These are phyloP conservation scores for Fusarium penzigii DNA, from an alignment of 2,329 filamentous ascomycete species.

Conservation along the genomic window DNA sequence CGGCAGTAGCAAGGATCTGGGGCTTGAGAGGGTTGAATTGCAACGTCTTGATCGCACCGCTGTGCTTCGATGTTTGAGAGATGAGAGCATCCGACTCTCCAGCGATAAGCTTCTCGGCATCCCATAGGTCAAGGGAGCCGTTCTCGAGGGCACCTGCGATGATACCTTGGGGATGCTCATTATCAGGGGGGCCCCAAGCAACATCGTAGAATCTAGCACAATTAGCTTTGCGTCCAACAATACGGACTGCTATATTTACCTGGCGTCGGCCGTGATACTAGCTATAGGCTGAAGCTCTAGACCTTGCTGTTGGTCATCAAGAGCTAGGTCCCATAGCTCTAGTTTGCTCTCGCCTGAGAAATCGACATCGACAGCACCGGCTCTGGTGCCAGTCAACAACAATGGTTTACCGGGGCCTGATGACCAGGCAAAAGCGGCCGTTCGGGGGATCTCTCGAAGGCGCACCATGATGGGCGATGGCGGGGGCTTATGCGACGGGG, in stretches of 20 bases:
- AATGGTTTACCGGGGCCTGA: slow-evolving; percentile 76
- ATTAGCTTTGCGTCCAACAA: slow-evolving; percentile 18
- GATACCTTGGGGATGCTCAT: slow-evolving; percentile 78
- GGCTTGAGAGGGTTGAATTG: slow-evolving; percentile 95
- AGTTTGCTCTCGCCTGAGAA: slow-evolving; percentile 97
- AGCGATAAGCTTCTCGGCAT: slow-evolving; percentile 69
- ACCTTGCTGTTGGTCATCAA: slow-evolving; percentile 74
- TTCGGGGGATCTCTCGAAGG: slow-evolving; percentile 93
- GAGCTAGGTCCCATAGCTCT: slow-evolving; percentile 90
- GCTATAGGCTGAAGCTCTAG: slow-evolving; percentile 84
- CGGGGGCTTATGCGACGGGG: slow-evolving; percentile 30
- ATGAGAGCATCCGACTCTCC: slow-evolving; percentile 73
- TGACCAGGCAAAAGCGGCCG: slow-evolving; percentile 97
- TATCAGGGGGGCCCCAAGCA: slow-evolving; percentile 84
- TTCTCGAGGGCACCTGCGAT: slow-evolving; percentile 96
- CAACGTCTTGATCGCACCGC: slow-evolving; percentile 86
- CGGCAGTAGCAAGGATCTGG: slow-evolving; percentile 88
- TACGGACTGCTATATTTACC: slow-evolving; percentile 52
- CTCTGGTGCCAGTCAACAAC: slow-evolving; percentile 89
- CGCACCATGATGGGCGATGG: slow-evolving; percentile 73
- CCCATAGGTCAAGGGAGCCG: slow-evolving; percentile 90
- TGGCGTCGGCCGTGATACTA: slow-evolving; percentile 84
- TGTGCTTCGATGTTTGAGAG: slow-evolving; percentile 86
- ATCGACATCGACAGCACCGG: slow-evolving; percentile 92
- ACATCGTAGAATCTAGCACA: slow-evolving; percentile 86